Percentiles rank a stretch among this genome's conserved stretches.
Evolutionary conservation across 148 eudicot genomes (phyloP).

Genomic region (Silene uniflora): DNA sequence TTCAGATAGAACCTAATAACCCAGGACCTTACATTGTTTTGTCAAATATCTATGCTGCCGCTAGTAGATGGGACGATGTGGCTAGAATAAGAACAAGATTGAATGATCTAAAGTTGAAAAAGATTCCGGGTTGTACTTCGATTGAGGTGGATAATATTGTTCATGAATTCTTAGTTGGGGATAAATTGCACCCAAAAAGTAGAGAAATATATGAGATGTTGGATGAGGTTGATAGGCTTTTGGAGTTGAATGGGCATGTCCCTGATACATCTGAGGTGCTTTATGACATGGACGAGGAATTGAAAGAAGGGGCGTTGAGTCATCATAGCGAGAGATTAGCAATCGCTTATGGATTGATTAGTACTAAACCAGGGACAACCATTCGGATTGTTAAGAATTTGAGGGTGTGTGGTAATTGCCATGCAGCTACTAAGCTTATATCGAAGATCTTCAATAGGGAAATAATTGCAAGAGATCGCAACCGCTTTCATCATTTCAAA

Average conservation of each 20-base stretch:
- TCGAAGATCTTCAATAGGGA: constrained; percentile 45
- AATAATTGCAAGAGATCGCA: constrained; percentile 47
- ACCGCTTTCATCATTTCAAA: constrained; percentile 52
- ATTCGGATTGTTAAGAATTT: constrained; percentile 48
- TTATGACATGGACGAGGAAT: constrained; percentile 42
- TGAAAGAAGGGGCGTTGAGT: constrained; percentile 42
- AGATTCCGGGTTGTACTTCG: constrained; percentile 60
- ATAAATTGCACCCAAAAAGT: constrained; percentile 45
- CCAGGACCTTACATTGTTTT: constrained; percentile 48
- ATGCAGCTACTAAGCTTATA: constrained; percentile 43
- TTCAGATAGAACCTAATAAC: constrained; percentile 42
- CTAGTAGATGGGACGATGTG: constrained; percentile 49
- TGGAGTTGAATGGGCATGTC: constrained; percentile 36
- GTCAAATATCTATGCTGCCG: constrained; percentile 47
- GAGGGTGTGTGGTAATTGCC: constrained; percentile 51
- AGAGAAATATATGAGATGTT: constrained; percentile 43
- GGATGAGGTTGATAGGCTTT: constrained; percentile 38
- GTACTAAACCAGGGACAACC: constrained; percentile 48
- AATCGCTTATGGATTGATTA: constrained; percentile 50
- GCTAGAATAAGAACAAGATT: constrained; percentile 40
- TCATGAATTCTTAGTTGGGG: constrained; percentile 52
- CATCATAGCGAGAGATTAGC: constrained; percentile 53
- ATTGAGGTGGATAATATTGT: constrained; percentile 49
- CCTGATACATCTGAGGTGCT: constrained; percentile 48
- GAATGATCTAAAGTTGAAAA: constrained; percentile 43